Evolutionary conservation across 2,329 filamentous ascomycete species (phyloP), one percentile per base, ranked within the genome.

Genomic region (Cercospora beticola): DNA sequence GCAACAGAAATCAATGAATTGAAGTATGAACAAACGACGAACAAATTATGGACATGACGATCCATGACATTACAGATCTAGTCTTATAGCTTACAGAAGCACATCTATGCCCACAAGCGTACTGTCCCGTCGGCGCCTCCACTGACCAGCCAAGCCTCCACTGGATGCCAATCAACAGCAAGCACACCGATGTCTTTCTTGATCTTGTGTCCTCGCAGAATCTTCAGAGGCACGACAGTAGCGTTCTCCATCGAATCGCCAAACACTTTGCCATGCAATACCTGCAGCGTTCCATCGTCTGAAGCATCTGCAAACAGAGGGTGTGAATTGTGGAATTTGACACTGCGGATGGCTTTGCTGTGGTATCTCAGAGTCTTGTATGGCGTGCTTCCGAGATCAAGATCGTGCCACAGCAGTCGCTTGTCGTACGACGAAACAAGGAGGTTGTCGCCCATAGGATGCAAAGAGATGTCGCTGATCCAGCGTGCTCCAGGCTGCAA

Each of bases 331-430:
- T 99, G 96, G 81, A 92, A 99, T 74, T 88, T 90, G 65, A 97
- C 95, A 12, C 90, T 89, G 59, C 96, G 88, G 76, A 99, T 97
- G 57, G 95, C 95, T 81, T 97, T 92, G 70, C 88, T 83, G 82
- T 99, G 95, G 84, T 98, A 99, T 62, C 95, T 88, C 82, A 99
- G 89, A 1, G 94, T 98, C 85, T 97, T 97, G 85, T 97, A 98
- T 0, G 95, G 95, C 61, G 92, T 89, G 71, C 87, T 90, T 0
- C 92, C 95, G 40, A 99, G 88, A 74, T 99, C 95, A 64, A 98
- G 86, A 81, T 99, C 95, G 82, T 98, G 95, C 95, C 95, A 99
- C 33, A 99, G 86, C 2, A 99, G 85, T 58, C 94, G 89, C 73
- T 94, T 90, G 82, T 99, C 95, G 82, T 98, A 99, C 0, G 93